Conservation (phyloP, 306 rosid species). For the Vicia faba region DNA sequence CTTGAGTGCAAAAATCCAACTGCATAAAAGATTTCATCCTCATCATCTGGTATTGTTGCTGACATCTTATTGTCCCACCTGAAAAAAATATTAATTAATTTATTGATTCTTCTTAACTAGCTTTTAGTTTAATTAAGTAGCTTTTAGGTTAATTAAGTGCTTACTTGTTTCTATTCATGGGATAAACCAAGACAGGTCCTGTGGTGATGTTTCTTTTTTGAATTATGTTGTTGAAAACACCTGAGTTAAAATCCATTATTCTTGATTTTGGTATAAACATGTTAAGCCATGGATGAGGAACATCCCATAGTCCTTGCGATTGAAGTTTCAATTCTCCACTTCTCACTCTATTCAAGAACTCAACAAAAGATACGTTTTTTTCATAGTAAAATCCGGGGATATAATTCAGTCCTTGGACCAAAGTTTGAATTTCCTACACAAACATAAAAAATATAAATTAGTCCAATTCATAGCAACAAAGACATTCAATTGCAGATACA, state of each 20-base stretch:
- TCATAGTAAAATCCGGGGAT: constrained; percentile 62
- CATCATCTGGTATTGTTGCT: constrained; percentile 76
- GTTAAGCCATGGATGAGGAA: constrained; percentile 96
- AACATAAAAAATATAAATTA: not conserved
- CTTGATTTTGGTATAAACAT: constrained; percentile 72
- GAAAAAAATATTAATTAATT: constrained; percentile 14
- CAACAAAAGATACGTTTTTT: constrained; percentile 60
- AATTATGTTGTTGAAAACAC: constrained; percentile 64
- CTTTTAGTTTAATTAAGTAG: not conserved
- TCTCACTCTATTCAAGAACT: constrained; percentile 72
- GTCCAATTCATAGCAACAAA: too few relatives aligned
- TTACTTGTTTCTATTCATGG: constrained; percentile 82
- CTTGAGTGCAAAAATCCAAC: constrained; percentile 71
- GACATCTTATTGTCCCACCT: constrained; percentile 88
- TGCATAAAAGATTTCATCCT: constrained; percentile 80
- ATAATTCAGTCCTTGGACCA: constrained; percentile 51
- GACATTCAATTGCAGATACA: too few relatives aligned
- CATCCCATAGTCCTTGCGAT: constrained; percentile 83
- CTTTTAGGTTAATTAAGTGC: constrained; percentile 24
- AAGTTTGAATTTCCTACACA: constrained; percentile 52
- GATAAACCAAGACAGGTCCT: constrained; percentile 77
- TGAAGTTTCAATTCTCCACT: constrained; percentile 70
- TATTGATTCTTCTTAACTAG: not conserved
- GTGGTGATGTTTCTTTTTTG: constrained; percentile 64
- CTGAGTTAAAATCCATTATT: constrained; percentile 60